Base-by-base conservation (phyloP, 805 yeast genomes). In the Deakozyma indianensis region DNA sequence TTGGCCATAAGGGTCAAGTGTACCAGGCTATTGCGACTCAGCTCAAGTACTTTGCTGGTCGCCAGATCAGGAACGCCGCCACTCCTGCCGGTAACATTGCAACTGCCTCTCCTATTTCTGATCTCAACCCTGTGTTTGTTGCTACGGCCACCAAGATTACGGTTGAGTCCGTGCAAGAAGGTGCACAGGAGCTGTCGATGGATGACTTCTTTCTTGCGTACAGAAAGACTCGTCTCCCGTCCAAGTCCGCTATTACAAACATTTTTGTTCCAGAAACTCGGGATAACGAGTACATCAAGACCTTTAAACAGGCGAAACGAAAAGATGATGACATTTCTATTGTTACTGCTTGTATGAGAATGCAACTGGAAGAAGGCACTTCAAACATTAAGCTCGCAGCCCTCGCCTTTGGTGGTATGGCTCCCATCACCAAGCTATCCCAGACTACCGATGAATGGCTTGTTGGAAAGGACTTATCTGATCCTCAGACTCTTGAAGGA, bases 241-340 rank as follows among this genome's bases (percentile, higher is more conserved):
- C 59, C 7, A 55, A 59, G 27, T 58, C 61, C 4, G 51, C 68
- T 22, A 57, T 70, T 41, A 58, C 68, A 11, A 58, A 56, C 41
- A 59, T 70, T 23, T 61, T 62, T 45, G 61, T 70, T 23, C 74
- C 74, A 2, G 69, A 65, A 46, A 61, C 70, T 1, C 47, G 46
- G 23, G 51, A 49, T 11, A 57, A 61, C 40, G 72, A 69, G 43
- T 61, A 58, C 44, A 64, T 69, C 20, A 62, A 61, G 25, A 56
- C 69, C 3, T 70, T 55, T 56, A 70, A 70, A 52, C 75, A 70
- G 53, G 65, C 71, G 23, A 70, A 70, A 58, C 58, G 75, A 45
- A 69, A 69, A 50, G 74, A 70, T 52, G 75, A 70, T 47, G 75
- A 70, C 55, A 70, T 70, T 43, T 69, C 75, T 14, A 69, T 70